phyloP scores from a whole-genome alignment of 805 yeast species.

The Candida jianshihensis region DNA sequence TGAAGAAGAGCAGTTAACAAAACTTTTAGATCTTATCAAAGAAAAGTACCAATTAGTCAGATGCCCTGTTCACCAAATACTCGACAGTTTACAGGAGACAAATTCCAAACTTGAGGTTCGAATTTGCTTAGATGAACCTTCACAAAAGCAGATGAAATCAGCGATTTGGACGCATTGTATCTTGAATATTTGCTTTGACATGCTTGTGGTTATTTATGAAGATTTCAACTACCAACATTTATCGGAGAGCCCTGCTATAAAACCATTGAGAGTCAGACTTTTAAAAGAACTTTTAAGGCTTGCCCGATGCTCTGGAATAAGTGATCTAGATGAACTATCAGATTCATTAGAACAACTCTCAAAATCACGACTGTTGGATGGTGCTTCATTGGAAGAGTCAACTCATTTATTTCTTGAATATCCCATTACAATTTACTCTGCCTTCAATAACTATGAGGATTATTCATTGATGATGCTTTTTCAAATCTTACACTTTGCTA shows the following conservation, averaged over 20 bases:
- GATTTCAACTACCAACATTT: slow-evolving; percentile 1
- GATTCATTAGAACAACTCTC: not conserved
- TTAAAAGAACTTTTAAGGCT: slow-evolving; percentile 5
- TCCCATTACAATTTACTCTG: slow-evolving; percentile 2
- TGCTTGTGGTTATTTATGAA: slow-evolving; percentile 4
- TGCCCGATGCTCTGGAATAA: slow-evolving; percentile 2
- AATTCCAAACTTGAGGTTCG: not conserved
- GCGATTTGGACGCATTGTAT: slow-evolving; percentile 7
- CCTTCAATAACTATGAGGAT: slow-evolving; percentile 2
- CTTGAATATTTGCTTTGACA: slow-evolving; percentile 5
- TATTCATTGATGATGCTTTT: slow-evolving; percentile 7
- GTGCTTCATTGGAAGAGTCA: not conserved
- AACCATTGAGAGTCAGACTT: slow-evolving; percentile 4
- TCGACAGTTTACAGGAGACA: not conserved
- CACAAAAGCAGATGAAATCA: slow-evolving; percentile 1
- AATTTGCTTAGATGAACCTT: not conserved
- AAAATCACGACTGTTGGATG: not conserved
- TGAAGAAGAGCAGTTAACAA: not conserved
- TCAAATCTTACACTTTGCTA: slow-evolving; percentile 9
- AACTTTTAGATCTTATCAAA: not conserved
- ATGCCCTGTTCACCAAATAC: not conserved
- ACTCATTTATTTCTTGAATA: not conserved
- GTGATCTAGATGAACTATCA: not conserved
- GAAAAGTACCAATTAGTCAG: not conserved
- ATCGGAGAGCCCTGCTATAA: not conserved